Evolutionary conservation across 345 rosid species (phyloP).

Genomic region (Eucalyptus globulus): DNA sequence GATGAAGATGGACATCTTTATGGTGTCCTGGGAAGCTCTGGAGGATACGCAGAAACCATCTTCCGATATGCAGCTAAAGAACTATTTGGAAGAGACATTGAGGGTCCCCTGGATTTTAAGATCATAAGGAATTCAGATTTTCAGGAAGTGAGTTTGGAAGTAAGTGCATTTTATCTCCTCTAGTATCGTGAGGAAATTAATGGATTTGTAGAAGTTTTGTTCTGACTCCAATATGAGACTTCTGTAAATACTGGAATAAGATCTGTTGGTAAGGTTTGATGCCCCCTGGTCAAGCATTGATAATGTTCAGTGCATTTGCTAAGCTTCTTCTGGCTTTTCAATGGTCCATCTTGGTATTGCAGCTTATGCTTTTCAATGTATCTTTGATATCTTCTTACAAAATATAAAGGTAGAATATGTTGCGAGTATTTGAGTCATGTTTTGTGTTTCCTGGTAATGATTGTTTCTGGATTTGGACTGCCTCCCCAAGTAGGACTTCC

Average conservation of each 20-base stretch:
- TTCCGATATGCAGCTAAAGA: slow-evolving; percentile 59
- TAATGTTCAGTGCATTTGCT: not conserved
- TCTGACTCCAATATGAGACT: not conserved
- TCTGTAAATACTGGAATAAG: not conserved
- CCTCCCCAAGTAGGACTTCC: not conserved
- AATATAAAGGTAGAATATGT: not conserved
- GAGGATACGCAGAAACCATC: slow-evolving; percentile 85
- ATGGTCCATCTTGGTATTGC: not conserved
- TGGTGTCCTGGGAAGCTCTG: slow-evolving; percentile 90
- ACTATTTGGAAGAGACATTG: slow-evolving; percentile 55
- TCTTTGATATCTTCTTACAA: not conserved
- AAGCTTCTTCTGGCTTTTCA: not conserved
- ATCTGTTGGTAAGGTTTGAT: not conserved
- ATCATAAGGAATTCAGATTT: slow-evolving; percentile 74
- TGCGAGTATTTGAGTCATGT: not conserved
- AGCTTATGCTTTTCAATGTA: not conserved
- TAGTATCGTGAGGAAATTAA: not conserved
- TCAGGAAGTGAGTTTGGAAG: slow-evolving; percentile 71
- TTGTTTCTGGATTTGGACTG: not conserved
- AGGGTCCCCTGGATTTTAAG: slow-evolving; percentile 54
- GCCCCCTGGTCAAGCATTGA: not conserved
- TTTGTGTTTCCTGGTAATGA: not conserved
- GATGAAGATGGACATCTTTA: slow-evolving; percentile 63
- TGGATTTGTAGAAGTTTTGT: not conserved
- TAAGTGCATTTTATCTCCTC: slow-evolving; percentile 21